phyloP scores from a whole-genome alignment of 1,284 basidiomycete genomes.

The Sutorius eximius region DNA sequence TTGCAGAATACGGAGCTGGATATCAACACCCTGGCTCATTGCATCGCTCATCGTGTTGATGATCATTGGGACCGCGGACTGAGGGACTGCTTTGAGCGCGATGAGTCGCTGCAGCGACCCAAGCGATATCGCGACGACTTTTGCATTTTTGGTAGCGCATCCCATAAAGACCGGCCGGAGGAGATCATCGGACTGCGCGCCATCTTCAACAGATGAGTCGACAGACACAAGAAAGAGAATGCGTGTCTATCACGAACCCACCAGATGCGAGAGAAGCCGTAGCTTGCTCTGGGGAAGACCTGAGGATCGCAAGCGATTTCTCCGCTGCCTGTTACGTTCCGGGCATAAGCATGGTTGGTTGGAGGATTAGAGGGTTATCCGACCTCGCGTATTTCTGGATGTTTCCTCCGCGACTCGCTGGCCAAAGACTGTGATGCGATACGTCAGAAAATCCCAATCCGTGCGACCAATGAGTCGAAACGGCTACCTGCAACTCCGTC shows the following conservation, averaged over 20 bases:
- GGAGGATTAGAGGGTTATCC: not conserved
- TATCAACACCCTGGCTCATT: slow-evolving; percentile 92
- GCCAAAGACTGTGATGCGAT: slow-evolving; percentile 61
- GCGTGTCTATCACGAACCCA: slow-evolving; percentile 35
- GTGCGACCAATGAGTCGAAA: not conserved
- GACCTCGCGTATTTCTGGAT: slow-evolving; percentile 84
- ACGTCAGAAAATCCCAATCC: slow-evolving; percentile 3
- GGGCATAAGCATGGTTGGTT: slow-evolving; percentile 2
- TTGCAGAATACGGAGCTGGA: slow-evolving; percentile 89
- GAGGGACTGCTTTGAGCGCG: slow-evolving; percentile 81
- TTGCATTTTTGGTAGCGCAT: slow-evolving; percentile 89
- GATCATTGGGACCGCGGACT: slow-evolving; percentile 75
- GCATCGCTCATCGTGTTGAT: slow-evolving; percentile 82
- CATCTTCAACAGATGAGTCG: slow-evolving; percentile 50
- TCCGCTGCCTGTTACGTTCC: slow-evolving; percentile 65
- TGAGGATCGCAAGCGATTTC: slow-evolving; percentile 78
- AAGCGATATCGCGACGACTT: slow-evolving; percentile 90
- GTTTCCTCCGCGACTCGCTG: slow-evolving; percentile 77
- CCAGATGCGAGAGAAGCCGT: slow-evolving; percentile 63
- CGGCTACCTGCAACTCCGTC: slow-evolving; percentile 51
- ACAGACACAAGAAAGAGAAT: not conserved
- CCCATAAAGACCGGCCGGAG: slow-evolving; percentile 92
- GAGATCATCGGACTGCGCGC: slow-evolving; percentile 76
- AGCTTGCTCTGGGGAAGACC: slow-evolving; percentile 70
- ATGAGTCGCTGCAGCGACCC: slow-evolving; percentile 92